These are phyloP conservation scores for Amaranthus tricolor DNA, from an alignment of 179 eudicot genomes.

Conservation along the genomic window DNA sequence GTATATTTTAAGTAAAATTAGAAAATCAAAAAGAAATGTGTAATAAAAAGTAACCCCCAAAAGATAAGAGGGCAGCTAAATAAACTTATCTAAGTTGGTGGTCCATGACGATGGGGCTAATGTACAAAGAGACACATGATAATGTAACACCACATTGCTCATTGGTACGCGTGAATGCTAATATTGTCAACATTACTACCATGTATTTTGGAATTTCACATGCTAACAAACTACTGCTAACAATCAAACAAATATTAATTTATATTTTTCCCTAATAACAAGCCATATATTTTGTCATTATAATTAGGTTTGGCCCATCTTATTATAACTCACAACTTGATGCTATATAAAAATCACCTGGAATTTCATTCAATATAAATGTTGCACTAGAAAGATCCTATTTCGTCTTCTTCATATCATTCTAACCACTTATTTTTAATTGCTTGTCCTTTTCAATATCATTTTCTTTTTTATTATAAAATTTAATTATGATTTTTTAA, in stretches of 20 bases:
- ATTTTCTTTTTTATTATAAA: too few relatives aligned
- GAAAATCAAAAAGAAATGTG: background rate
- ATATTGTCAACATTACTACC: slow-evolving; percentile 20
- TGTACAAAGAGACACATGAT: slow-evolving; percentile 27
- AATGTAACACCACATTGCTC: slow-evolving; percentile 6
- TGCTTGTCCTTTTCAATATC: too few relatives aligned
- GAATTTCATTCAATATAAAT: slow-evolving; percentile 13
- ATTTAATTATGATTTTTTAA: too few relatives aligned
- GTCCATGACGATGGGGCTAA: slow-evolving; percentile 21
- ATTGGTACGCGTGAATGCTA: slow-evolving; percentile 29
- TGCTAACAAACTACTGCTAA: slow-evolving; percentile 12
- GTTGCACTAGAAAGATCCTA: background rate
- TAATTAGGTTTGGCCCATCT: slow-evolving; percentile 10
- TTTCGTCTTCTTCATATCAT: background rate
- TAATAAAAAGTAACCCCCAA: slow-evolving; percentile 3
- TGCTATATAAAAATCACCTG: slow-evolving; percentile 21
- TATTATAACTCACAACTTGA: slow-evolving; percentile 12
- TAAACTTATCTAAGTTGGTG: slow-evolving; percentile 9
- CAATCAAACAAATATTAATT: background rate
- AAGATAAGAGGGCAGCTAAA: slow-evolving; percentile 10
- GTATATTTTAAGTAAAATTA: background rate
- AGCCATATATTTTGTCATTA: background rate
- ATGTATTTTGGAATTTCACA: slow-evolving; percentile 17
- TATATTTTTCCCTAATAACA: background rate
- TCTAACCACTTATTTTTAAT: background rate